These are phyloP conservation scores for Penicillium ucsense DNA, from an alignment of 495 filamentous ascomycete genomes.

Conservation along the genomic window DNA sequence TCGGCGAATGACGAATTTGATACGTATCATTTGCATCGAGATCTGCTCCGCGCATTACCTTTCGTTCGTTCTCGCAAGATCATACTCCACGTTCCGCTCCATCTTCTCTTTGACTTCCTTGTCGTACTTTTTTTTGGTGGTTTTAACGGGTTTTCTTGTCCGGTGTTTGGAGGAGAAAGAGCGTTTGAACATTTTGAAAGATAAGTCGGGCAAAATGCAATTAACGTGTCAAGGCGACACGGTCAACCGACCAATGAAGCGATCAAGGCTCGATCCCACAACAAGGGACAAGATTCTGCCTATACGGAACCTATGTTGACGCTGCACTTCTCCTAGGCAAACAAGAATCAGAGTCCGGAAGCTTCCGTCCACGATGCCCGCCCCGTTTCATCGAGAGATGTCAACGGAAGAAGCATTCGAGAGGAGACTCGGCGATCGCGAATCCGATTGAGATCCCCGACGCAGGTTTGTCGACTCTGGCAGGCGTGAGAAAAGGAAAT, in stretches of 20 bases:
- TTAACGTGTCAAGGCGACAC: no score
- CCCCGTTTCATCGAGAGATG: slow-evolving; percentile 20
- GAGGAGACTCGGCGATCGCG: slow-evolving; percentile 23
- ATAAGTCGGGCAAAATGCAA: slow-evolving; percentile 2
- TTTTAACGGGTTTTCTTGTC: slow-evolving; percentile 68
- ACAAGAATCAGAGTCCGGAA: slow-evolving; percentile 27
- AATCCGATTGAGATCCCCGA: slow-evolving; percentile 19
- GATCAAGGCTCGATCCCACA: slow-evolving; percentile 3
- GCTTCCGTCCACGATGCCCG: slow-evolving; percentile 19
- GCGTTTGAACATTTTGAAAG: slow-evolving; percentile 69
- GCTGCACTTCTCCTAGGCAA: slow-evolving; percentile 29
- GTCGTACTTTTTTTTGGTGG: slow-evolving; percentile 60
- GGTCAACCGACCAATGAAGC: no score
- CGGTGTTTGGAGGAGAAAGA: slow-evolving; percentile 68
- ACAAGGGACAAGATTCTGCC: slow-evolving; percentile 10
- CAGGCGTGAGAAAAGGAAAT: slow-evolving; percentile 21
- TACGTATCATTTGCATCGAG: slow-evolving; percentile 1
- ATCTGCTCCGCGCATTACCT: slow-evolving; percentile 11
- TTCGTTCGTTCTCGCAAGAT: slow-evolving; percentile 43
- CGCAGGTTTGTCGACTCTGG: slow-evolving; percentile 31
- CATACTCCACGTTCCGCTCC: slow-evolving; percentile 52
- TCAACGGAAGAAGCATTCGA: slow-evolving; percentile 8
- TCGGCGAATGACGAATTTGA: slow-evolving; percentile 5
- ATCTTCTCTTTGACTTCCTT: slow-evolving; percentile 67
- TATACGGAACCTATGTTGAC: slow-evolving; percentile 9